Percentiles rank a stretch among this genome's conserved stretches.
Evolutionary conservation across 129 eudicot species (phyloP).

Genomic region (Sambucus nigra): DNA sequence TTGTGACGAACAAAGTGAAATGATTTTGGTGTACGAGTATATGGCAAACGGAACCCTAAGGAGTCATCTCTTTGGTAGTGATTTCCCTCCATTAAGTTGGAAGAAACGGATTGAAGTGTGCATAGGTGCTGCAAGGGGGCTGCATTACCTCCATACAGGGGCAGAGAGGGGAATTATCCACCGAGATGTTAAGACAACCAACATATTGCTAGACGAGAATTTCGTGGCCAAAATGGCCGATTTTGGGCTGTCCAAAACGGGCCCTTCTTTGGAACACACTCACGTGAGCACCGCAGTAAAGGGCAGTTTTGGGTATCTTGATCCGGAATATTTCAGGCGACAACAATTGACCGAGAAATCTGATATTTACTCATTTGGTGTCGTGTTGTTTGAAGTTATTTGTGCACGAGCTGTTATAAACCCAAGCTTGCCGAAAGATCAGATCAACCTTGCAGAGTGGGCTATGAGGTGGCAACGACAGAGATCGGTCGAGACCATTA

Average conservation of each 20-base stretch:
- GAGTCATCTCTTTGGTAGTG: constrained; percentile 53
- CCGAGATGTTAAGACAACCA: constrained; percentile 73
- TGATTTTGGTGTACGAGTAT: constrained; percentile 72
- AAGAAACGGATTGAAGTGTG: constrained; percentile 58
- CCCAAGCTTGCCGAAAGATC: constrained; percentile 64
- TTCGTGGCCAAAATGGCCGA: constrained; percentile 73
- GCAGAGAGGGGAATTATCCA: constrained; percentile 62
- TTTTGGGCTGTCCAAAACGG: constrained; percentile 75
- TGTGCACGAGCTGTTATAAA: constrained; percentile 68
- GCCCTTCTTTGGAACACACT: constrained; percentile 71
- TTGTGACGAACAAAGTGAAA: constrained; percentile 67
- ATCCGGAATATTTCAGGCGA: constrained; percentile 39
- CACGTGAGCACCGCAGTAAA: constrained; percentile 81
- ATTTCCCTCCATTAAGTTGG: constrained; percentile 51
- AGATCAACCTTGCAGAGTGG: constrained; percentile 85
- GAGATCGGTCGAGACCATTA: constrained; percentile 45
- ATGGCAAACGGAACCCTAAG: constrained; percentile 80
- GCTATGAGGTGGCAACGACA: constrained; percentile 67
- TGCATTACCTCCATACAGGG: constrained; percentile 83
- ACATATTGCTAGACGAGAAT: constrained; percentile 63
- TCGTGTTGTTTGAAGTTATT: constrained; percentile 62
- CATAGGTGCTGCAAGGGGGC: constrained; percentile 76
- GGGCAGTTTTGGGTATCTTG: constrained; percentile 47
- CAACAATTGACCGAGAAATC: constrained; percentile 48
- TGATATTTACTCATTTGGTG: constrained; percentile 59